Conservation (phyloP, 2,329 filamentous ascomycete species). For the Trichoderma koningiopsis region DNA sequence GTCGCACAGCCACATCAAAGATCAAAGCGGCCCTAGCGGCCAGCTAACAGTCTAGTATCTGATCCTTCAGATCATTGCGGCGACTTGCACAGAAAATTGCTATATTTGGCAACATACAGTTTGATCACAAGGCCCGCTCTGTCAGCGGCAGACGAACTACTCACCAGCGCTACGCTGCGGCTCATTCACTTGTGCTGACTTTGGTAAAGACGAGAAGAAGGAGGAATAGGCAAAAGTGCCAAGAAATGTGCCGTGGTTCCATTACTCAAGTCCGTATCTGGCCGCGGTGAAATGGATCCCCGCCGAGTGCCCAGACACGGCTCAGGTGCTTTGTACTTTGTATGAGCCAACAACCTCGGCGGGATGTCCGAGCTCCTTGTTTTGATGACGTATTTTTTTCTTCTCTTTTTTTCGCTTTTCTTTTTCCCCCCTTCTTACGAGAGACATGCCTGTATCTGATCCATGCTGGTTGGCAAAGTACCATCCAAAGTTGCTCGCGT, state of each 20-base stretch:
- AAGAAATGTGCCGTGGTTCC: not conserved
- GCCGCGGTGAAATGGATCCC: conserved; percentile 5
- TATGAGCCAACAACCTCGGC: not conserved
- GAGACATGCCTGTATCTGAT: no score
- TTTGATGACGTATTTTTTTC: not conserved
- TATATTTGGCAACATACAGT: conserved; percentile 10
- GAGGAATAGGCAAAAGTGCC: not conserved
- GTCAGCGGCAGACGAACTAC: not conserved
- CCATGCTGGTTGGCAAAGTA: not conserved
- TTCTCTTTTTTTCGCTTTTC: not conserved
- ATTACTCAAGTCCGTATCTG: not conserved
- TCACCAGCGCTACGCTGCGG: not conserved
- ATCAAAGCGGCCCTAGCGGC: not conserved
- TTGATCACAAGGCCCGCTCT: not conserved
- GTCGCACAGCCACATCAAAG: conserved; percentile 15
- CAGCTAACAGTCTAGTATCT: not conserved
- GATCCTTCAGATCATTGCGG: not conserved
- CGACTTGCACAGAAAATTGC: conserved; percentile 5
- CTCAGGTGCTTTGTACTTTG: not conserved
- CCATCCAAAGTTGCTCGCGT: not conserved
- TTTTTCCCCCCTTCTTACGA: not conserved
- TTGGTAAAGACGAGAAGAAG: not conserved
- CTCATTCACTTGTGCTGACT: not conserved
- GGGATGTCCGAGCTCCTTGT: not conserved
- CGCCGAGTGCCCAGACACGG: not conserved